Evolutionary conservation across 495 filamentous ascomycete genomes (phyloP), one percentile per base, ranked within the genome.

Genomic region (Neurospora sp.): DNA sequence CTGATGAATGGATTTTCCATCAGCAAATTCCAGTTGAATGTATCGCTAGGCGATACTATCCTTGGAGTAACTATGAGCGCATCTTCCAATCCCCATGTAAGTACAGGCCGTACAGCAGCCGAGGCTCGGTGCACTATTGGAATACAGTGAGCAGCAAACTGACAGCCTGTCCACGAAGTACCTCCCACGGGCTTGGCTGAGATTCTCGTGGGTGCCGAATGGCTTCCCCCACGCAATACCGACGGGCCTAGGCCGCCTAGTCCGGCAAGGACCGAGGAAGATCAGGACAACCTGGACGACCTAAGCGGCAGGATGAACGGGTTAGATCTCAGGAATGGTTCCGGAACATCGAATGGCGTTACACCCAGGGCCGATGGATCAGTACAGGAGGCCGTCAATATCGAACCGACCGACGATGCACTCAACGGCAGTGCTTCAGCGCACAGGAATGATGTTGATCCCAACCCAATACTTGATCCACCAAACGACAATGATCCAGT

Each of bases 301-400:
- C 12, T 62, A 31, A 31, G 23, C 54, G 54, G 23, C 12, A 27
- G 54, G 54, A 8, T 62, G 54, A 62, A 31, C 12, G 23, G 54
- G 20, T 4, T 62, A 31, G 12, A 16, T 0, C 54, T 62, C 54
- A 0, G 8, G 2, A 62, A 16, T 5, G 54, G 11, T 7, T 2
- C 23, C 54, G 5, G 12, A 0, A 62, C 12, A 16, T 0, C 23
- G 5, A 0, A 16, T 31, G 20, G 20, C 7, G 42, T 0, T 46
- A 3, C 42, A 46, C 8, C 42, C 42, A 6, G 3, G 5, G 0
- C 18, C 42, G 42, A 9, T 46, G 42, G 18, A 46, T 46, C 42
- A 46, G 42, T n/a, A 46, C 42, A 46, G 5, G 42, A 46, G 18
- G 18, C 9, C 18, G 42, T 46, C 16, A 41, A 41, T 41, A 9